A percentile compares a stretch with the other conserved stretches of the same genome.
Evolutionary conservation across 257 asterid species (phyloP).

Genomic region (Solanum bukasovii): DNA sequence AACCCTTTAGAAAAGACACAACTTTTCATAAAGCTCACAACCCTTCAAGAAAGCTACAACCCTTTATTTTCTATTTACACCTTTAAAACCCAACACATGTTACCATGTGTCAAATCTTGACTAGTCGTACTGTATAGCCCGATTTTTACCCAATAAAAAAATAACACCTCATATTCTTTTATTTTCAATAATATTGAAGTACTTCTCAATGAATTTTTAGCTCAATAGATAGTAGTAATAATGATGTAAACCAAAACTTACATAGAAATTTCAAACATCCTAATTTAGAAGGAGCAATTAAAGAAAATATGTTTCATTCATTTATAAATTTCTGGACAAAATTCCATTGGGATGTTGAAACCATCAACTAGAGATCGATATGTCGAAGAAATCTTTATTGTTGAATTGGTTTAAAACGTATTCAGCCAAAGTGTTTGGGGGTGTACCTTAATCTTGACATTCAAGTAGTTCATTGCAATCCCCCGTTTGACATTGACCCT

Average conservation of each 20-base stretch:
- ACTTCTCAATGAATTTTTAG: background rate
- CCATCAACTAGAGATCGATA: constrained; percentile 34
- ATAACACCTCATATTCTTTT: background rate
- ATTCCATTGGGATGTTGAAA: constrained; percentile 17
- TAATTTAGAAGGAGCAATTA: no score
- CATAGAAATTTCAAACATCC: background rate
- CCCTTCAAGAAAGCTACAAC: no score
- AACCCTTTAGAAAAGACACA: no score
- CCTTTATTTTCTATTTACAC: no score
- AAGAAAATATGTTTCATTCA: no score
- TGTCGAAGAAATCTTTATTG: background rate
- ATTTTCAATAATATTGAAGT: background rate
- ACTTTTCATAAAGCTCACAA: no score
- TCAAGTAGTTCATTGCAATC: constrained; percentile 32
- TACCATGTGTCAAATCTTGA: no score
- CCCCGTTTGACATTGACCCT: constrained; percentile 40
- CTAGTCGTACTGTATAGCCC: no score
- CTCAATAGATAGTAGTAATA: background rate
- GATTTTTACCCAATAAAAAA: no score
- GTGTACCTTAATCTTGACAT: constrained; percentile 9
- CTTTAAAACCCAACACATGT: no score
- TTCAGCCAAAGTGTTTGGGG: constrained; percentile 41
- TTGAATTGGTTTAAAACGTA: constrained; percentile 20
- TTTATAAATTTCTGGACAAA: no score
- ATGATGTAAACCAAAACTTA: background rate